A percentile compares a stretch with the other conserved stretches of the same genome.
Conservation (phyloP, 352 stramenopile genomes). For the Globisporangium solare region DNA sequence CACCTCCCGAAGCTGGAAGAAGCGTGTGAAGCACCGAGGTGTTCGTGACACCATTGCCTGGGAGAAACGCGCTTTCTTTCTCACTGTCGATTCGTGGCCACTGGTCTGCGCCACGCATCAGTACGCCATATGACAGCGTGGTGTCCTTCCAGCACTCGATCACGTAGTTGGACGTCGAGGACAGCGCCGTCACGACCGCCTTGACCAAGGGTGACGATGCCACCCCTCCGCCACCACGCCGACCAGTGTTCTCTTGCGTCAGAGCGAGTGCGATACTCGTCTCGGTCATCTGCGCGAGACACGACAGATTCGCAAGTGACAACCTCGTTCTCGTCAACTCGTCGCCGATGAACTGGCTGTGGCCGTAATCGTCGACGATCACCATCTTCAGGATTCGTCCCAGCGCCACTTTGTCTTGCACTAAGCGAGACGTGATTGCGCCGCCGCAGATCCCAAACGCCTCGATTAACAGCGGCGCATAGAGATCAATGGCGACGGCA, state of each 20-base stretch:
- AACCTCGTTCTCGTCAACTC: constrained; percentile 49
- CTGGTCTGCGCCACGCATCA: constrained; percentile 40
- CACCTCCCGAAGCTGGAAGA: constrained; percentile 12
- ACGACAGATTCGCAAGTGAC: constrained; percentile 58
- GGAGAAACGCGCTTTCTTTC: constrained; percentile 7
- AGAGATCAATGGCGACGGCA: constrained; percentile 32
- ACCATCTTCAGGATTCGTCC: constrained; percentile 61
- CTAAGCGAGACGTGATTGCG: constrained; percentile 42
- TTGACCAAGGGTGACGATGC: constrained; percentile 41
- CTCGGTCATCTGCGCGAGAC: constrained; percentile 48
- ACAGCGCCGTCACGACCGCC: constrained; percentile 47
- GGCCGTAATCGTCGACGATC: constrained; percentile 50
- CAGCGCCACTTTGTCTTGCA: constrained; percentile 72
- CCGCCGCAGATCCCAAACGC: constrained; percentile 56
- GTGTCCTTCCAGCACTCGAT: constrained; percentile 52
- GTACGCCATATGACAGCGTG: constrained; percentile 34
- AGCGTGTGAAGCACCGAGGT: constrained; percentile 17
- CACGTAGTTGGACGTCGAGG: constrained; percentile 27
- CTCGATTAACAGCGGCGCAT: constrained; percentile 65
- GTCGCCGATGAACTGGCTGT: constrained; percentile 57
- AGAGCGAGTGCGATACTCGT: constrained; percentile 35
- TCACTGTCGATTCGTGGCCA: constrained; percentile 19
- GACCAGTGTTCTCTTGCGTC: constrained; percentile 4
- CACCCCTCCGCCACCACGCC: constrained; percentile 15
- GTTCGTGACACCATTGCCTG: constrained; percentile 11